Percentiles rank a stretch among this genome's conserved stretches.
phyloP scores from a whole-genome alignment of 805 yeast genomes.

The Saccharomycopsis lassenensis region DNA sequence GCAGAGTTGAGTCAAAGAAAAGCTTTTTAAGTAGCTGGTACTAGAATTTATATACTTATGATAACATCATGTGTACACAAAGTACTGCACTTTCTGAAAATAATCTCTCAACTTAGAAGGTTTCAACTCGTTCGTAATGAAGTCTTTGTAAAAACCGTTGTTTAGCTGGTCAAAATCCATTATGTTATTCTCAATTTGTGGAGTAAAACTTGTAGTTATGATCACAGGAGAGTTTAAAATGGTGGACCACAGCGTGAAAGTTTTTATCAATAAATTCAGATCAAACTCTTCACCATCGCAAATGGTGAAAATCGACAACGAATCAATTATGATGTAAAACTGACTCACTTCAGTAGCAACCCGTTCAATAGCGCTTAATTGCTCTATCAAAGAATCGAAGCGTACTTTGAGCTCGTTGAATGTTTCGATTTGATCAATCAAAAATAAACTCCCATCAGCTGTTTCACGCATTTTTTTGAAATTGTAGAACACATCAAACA shows the following conservation, averaged over 20 bases:
- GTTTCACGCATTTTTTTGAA: no score
- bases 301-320: no score
- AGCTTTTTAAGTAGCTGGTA: background rate
- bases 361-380: no score
- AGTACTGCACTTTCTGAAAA: background rate
- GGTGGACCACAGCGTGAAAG: background rate
- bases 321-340: no score
- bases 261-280: background rate
- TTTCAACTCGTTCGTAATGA: background rate
- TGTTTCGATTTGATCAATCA: no score
- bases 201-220: background rate
- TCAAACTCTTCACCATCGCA: background rate
- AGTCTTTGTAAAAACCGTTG: background rate
- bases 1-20: constrained; percentile 6
- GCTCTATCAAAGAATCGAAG: no score
- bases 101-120: background rate
- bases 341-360: no score
- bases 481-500: no score
- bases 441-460: no score
- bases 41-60: background rate
- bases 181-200: background rate
- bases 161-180: background rate
- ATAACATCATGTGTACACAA: background rate
- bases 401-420: no score
- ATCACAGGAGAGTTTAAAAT: background rate